A percentile compares a stretch with the other conserved stretches of the same genome.
Conservation (phyloP, 164 flowering plant genomes). For the Malania oleifera region DNA sequence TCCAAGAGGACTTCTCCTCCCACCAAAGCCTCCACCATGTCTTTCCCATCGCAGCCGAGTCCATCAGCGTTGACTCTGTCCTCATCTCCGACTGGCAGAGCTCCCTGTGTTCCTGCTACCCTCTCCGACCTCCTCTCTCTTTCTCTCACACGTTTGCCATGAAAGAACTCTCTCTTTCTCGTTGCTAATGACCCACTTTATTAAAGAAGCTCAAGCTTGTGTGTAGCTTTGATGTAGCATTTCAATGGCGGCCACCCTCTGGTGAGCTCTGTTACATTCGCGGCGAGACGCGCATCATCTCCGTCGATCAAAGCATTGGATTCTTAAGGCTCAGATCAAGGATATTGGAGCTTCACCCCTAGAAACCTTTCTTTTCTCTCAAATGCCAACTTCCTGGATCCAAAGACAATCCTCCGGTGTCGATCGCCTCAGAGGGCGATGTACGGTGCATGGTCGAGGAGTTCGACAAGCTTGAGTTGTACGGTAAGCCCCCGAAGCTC, state of each 20-base stretch:
- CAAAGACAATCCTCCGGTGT: background rate
- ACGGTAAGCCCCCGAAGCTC: conserved; percentile 17
- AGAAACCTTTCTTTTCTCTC: conserved; percentile 11
- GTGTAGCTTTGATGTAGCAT: conserved; percentile 28
- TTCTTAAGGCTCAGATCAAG: conserved; percentile 15
- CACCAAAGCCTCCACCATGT: conserved; percentile 10
- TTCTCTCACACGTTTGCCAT: conserved; percentile 13
- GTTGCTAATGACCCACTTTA: conserved; percentile 8
- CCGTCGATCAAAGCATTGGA: conserved; percentile 18
- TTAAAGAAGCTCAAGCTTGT: conserved; percentile 28
- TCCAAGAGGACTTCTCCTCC: conserved; percentile 4
- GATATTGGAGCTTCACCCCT: conserved; percentile 22
- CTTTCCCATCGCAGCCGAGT: conserved; percentile 1
- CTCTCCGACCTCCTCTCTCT: background rate
- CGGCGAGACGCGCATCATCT: conserved; percentile 34
- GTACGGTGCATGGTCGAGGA: conserved; percentile 25
- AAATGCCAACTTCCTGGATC: conserved; percentile 19
- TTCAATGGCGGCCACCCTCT: conserved; percentile 18
- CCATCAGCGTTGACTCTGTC: conserved; percentile 27
- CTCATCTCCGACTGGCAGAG: conserved; percentile 77
- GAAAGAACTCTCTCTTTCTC: conserved; percentile 24
- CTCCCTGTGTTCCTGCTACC: no score
- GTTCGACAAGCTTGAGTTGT: conserved; percentile 18
- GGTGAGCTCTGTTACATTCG: conserved; percentile 31
- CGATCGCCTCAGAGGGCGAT: conserved; percentile 22